These are phyloP conservation scores for Hymenochaete sp. DNA, from an alignment of 1,284 basidiomycete genomes.

Conservation along the genomic window DNA sequence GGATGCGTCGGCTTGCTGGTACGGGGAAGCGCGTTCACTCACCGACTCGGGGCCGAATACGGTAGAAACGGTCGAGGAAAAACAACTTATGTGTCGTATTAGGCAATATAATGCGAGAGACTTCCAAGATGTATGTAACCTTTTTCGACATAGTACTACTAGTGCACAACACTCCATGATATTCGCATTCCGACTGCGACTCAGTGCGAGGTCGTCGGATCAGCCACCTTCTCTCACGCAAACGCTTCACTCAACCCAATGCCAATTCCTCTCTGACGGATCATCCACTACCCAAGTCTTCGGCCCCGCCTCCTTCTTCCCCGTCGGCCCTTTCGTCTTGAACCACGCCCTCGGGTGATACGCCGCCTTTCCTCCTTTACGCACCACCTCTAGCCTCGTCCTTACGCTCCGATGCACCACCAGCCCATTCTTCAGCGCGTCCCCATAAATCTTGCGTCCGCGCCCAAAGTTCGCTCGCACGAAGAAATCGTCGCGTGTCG, in stretches of 20 bases:
- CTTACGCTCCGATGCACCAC: constrained; percentile 16
- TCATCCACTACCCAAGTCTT: constrained; percentile 9
- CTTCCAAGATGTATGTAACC: no score
- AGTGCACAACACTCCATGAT: no score
- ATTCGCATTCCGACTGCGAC: no score
- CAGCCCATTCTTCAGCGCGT: constrained; percentile 16
- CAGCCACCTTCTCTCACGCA: no score
- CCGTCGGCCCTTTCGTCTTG: constrained; percentile 1
- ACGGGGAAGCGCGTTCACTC: no score
- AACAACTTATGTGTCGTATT: no score
- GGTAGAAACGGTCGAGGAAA: no score
- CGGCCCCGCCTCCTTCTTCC: constrained; percentile 14
- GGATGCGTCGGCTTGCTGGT: no score
- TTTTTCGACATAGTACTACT: no score
- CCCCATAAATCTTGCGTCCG: constrained; percentile 17
- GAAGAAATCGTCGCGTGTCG: constrained; percentile 15
- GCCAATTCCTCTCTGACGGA: constrained; percentile 4
- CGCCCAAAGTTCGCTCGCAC: constrained; percentile 13
- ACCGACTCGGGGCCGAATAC: no score
- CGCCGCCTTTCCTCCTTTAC: constrained; percentile 2
- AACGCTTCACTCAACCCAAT: constrained; percentile 17
- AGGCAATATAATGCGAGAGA: no score
- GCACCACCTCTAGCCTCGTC: constrained; percentile 14
- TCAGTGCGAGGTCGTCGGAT: no score
- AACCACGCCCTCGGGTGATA: constrained; percentile 17